Conservation (phyloP, 179 eudicot species). For the Dionaea muscipula region DNA sequence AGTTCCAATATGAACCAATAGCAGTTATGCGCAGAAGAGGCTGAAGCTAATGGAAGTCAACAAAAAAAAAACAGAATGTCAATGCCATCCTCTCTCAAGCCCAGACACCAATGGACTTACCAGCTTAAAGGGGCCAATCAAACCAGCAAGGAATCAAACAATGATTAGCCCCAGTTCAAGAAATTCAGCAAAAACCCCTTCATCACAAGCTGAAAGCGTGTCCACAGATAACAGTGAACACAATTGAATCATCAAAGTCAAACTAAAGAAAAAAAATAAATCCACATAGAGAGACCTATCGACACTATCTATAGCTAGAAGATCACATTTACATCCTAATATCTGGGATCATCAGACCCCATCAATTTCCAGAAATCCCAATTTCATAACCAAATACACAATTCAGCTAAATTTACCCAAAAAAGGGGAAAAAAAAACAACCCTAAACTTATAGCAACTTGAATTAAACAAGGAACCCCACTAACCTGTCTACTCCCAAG, state of each 20-base stretch:
- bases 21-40: too few species aligned
- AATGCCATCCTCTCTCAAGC: background rate
- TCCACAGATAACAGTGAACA: conserved; percentile 1
- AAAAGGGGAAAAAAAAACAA: background rate
- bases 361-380: conserved; percentile 1
- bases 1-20: too few species aligned
- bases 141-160: background rate
- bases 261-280: conserved; percentile 7
- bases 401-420: conserved; percentile 1
- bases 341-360: conserved; percentile 1
- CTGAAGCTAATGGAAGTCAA: too few species aligned
- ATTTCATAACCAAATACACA: conserved; percentile 2
- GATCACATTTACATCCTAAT: conserved; percentile 12
- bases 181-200: background rate
- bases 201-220: background rate
- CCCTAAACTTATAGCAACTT: conserved; percentile 1
- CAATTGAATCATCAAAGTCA: conserved; percentile 13
- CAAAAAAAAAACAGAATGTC: background rate
- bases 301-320: conserved; percentile 9
- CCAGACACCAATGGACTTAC: background rate
- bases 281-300: conserved; percentile 2
- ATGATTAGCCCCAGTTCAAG: background rate
- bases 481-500: conserved; percentile 56
- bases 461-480: conserved; percentile 6
- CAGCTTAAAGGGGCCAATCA: background rate